Evolutionary conservation across 73 alveolate genomes (phyloP).

Genomic region (Tetrahymena borealis): DNA sequence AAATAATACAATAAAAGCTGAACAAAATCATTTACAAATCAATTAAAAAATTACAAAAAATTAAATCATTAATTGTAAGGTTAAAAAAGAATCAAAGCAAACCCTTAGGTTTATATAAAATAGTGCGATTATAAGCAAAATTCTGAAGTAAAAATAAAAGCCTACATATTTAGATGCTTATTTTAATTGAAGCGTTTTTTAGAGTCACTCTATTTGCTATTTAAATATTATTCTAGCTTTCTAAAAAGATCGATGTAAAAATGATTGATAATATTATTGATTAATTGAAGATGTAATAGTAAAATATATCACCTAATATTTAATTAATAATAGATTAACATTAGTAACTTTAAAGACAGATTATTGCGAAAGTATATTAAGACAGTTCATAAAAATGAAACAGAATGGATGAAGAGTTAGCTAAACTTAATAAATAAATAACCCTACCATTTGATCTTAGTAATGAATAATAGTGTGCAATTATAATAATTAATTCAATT

Average conservation of each 20-base stretch:
- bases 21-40: too few relatives aligned
- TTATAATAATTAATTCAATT: not conserved
- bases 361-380: not conserved
- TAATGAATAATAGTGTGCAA: not conserved
- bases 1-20: too few relatives aligned
- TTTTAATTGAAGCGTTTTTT: not conserved
- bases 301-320: too few relatives aligned
- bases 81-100: too few relatives aligned
- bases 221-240: not conserved
- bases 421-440: not conserved
- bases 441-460: not conserved
- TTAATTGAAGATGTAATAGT: too few relatives aligned
- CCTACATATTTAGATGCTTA: not conserved
- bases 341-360: not conserved
- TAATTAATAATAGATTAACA: not conserved
- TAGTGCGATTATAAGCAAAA: too few relatives aligned
- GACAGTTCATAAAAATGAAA: not conserved
- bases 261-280: too few relatives aligned
- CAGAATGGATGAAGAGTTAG: not conserved
- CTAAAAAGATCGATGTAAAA: not conserved
- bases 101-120: too few relatives aligned
- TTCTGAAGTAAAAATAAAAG: too few relatives aligned
- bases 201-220: not conserved
- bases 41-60: too few relatives aligned
- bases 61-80: too few relatives aligned